Evolutionary conservation across 306 rosid species (phyloP).

Genomic region (Argentina anserina): DNA sequence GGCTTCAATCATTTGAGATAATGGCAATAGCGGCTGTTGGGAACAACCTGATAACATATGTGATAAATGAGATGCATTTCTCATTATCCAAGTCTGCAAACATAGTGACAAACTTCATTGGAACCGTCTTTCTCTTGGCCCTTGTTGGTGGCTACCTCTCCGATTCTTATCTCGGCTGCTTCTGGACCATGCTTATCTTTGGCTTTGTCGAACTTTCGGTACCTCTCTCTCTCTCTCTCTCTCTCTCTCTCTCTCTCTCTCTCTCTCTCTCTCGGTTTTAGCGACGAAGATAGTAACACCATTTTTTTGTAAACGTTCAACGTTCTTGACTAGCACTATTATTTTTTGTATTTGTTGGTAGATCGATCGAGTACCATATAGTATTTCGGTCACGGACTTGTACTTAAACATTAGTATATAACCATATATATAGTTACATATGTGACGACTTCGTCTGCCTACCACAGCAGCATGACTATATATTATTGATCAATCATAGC

Average conservation of each 20-base stretch:
- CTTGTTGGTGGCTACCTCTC: constrained; percentile 91
- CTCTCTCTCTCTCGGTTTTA: not conserved
- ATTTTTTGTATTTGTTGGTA: not conserved
- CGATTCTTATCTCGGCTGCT: constrained; percentile 90
- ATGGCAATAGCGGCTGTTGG: constrained; percentile 99
- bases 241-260: not conserved
- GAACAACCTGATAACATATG: constrained; percentile 94
- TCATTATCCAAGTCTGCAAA: constrained; percentile 79
- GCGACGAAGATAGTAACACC: not conserved
- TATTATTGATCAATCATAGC: not conserved
- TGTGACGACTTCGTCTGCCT: no score
- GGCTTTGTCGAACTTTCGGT: constrained; percentile 91
- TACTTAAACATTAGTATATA: not conserved
- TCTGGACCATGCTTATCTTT: constrained; percentile 95
- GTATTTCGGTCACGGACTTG: not conserved
- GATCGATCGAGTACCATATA: no score
- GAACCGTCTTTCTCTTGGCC: constrained; percentile 84
- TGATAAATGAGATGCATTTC: constrained; percentile 90
- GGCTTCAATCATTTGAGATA: constrained; percentile 87
- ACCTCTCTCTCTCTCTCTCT: not conserved
- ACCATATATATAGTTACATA: no score
- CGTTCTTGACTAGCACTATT: not conserved
- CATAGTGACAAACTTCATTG: constrained; percentile 90
- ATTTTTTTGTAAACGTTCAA: not conserved
- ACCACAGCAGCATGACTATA: no score